Percentiles rank a stretch among this genome's conserved stretches.
These are phyloP conservation scores for Lasiodiplodia sp. DNA, from an alignment of 2,329 filamentous ascomycete genomes.

Conservation along the genomic window DNA sequence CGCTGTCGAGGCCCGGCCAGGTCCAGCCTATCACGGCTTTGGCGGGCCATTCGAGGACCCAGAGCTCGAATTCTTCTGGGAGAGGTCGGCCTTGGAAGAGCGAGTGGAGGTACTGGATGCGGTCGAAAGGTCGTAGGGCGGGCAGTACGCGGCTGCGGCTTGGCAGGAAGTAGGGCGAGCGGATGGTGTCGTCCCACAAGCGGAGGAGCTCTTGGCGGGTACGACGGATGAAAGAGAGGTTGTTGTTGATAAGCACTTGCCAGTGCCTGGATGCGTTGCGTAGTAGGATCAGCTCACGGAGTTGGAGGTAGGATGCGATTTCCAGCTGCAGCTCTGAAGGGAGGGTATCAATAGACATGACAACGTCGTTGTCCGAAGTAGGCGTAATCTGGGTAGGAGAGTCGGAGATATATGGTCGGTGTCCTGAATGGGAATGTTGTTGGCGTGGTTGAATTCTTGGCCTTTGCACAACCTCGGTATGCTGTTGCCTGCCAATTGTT, in stretches of 20 bases:
- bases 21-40: not conserved
- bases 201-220: not conserved
- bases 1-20: not conserved
- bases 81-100: not conserved
- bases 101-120: not conserved
- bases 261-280: not conserved
- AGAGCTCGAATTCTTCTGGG: not conserved
- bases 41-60: not conserved
- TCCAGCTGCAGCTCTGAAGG: not conserved
- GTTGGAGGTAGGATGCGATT: not conserved
- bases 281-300: not conserved
- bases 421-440: too few species aligned
- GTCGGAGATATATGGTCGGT: too few species aligned
- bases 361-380: too few species aligned
- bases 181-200: not conserved
- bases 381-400: accelerated
- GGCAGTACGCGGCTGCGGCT: too few species aligned
- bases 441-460: too few species aligned
- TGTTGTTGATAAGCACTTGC: not conserved
- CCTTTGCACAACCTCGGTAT: too few species aligned
- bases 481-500: too few species aligned
- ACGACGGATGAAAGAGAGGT: not conserved
- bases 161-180: not conserved
- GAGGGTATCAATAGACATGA: not conserved
- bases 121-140: not conserved